Evolutionary conservation across 1,284 basidiomycete species (phyloP).

Genomic region (Neonothopanus nambi): DNA sequence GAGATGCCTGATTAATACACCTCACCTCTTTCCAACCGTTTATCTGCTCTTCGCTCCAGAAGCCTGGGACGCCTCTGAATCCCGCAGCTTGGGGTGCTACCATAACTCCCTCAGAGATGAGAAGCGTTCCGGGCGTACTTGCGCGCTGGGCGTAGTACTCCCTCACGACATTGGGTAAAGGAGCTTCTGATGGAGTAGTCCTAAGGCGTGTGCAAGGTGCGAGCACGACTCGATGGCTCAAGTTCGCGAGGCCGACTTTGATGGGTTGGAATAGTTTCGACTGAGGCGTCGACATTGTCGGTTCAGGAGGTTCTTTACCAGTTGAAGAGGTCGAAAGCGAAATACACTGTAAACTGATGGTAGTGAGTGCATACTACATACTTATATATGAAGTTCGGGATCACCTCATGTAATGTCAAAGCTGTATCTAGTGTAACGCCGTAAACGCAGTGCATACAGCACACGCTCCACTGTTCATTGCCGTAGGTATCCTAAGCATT

Average conservation of each 20-base stretch:
- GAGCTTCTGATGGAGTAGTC: conserved; percentile 6
- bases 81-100: conserved; percentile 21
- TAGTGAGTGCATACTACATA: too few species aligned
- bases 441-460: too few species aligned
- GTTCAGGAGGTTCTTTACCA: too few species aligned
- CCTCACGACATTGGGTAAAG: conserved; percentile 16
- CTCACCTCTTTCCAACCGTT: conserved; percentile 31
- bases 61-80: conserved; percentile 26
- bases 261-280: conserved; percentile 4
- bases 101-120: conserved; percentile 34
- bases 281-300: too few species aligned
- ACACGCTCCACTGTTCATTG: too few species aligned
- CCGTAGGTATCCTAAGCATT: too few species aligned
- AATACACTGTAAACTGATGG: too few species aligned
- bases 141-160: conserved; percentile 34
- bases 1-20: too few species aligned
- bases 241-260: conserved; percentile 1
- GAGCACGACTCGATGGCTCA: conserved; percentile 6
- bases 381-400: too few species aligned
- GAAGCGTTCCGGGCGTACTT: conserved; percentile 26
- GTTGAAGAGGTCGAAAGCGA: too few species aligned
- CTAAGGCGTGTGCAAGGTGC: conserved; percentile 3
- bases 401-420: too few species aligned
- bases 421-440: too few species aligned
- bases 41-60: conserved; percentile 30